phyloP scores from a whole-genome alignment of 805 yeast genomes.

The Lachancea quebecensis region DNA sequence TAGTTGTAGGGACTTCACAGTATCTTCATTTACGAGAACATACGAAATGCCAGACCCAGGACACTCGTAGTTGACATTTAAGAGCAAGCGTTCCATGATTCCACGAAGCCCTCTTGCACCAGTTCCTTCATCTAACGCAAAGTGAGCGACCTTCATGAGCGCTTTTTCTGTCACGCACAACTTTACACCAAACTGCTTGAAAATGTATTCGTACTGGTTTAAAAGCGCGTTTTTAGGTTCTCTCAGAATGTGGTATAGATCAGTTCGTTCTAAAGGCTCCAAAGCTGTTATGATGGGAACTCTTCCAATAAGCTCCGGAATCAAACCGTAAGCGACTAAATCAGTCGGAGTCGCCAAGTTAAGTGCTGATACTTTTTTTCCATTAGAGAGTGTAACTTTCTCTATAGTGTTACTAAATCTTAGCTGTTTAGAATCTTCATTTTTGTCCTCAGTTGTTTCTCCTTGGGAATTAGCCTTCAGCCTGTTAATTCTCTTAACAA shows the following conservation, averaged over 20 bases:
- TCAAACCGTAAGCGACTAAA: constrained; percentile 45
- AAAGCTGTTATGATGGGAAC: constrained; percentile 49
- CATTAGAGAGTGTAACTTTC: constrained; percentile 34
- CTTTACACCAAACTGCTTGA: constrained; percentile 45
- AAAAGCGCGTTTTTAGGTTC: constrained; percentile 52
- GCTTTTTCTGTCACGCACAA: constrained; percentile 45
- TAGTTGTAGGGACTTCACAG: constrained; percentile 36
- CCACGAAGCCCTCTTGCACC: constrained; percentile 58
- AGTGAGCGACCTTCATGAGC: constrained; percentile 39
- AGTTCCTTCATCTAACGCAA: constrained; percentile 46
- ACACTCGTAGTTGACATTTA: constrained; percentile 50
- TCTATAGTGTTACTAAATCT: constrained; percentile 28
- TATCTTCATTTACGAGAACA: constrained; percentile 41
- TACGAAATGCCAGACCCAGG: constrained; percentile 50
- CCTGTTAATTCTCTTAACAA: constrained; percentile 34
- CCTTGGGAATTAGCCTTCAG: constrained; percentile 17
- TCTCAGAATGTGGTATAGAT: constrained; percentile 42
- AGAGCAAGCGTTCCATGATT: constrained; percentile 44
- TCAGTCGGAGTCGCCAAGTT: constrained; percentile 45
- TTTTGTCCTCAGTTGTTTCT: constrained; percentile 4
- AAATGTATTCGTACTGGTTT: constrained; percentile 47
- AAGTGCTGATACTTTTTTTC: constrained; percentile 36
- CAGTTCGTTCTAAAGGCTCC: constrained; percentile 38
- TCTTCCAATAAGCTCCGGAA: constrained; percentile 55
- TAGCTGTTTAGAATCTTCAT: constrained; percentile 9